Base-by-base conservation (phyloP, 2,329 filamentous ascomycete genomes). In the Calycina marina region DNA sequence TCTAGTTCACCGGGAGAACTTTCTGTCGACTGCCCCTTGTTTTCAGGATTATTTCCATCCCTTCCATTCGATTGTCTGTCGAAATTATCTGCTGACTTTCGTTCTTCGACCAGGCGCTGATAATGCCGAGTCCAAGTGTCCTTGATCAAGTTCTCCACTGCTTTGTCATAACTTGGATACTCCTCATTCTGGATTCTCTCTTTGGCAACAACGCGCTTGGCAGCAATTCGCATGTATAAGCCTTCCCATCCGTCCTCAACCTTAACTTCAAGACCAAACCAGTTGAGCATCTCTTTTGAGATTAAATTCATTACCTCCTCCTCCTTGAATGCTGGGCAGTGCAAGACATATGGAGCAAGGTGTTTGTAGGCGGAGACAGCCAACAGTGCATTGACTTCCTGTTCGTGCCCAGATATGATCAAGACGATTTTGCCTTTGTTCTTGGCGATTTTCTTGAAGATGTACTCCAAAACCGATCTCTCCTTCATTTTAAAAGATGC, bases 371-470 rank as follows among this genome's bases (percentile, higher is more conserved):
- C 79, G 0, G 72, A 72, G 26, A 86, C 86, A 38, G 85, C 77
- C 0, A 68, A 61, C 28, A 82, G 84, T 0, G 63, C 62, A 43
- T 86, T 78, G 78, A 88, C 86, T 40, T 80, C 63, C 42, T 72
- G 73, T 30, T 61, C 62, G 51, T 86, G 86, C 0, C 82, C 80
- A 0, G 79, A 79, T 2, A 88, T 57, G 1, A 86, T 61, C 32
- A 86, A 79, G 0, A 76, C 69, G 0, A 86, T 52, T 42, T 78
- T 78, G 0, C 78, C 79, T 0, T 63, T 67, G 1, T 72, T 59
- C 31, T 83, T 81, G 43, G 86, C 80, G 1, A 84, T 67, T 43
- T 84, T 77, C 0, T 76, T 64, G 0, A 88, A 63, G 0, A 88
- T 57, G 38, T 66, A 81, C 39, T 88, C 78, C 0, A 88, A 57